These are phyloP conservation scores for Polytrichum commune DNA, from an alignment of 225 moss, liverwort and hornwort species.

Conservation along the genomic window DNA sequence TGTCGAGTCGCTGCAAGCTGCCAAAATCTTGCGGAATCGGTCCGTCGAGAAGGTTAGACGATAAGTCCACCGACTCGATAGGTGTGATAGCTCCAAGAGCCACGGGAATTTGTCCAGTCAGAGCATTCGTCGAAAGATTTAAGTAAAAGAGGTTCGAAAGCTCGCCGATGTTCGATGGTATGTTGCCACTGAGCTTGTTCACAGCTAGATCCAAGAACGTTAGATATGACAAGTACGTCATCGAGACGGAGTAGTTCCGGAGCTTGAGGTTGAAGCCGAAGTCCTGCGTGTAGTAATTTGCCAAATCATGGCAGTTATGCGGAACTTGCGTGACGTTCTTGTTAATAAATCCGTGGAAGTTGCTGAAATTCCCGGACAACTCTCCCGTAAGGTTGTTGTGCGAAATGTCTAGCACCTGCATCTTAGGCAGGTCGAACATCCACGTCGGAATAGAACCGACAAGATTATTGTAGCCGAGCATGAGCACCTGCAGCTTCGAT, in stretches of 20 bases:
- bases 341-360: constrained; percentile 16
- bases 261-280: constrained; percentile 15
- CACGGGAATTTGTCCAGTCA: constrained; percentile 8
- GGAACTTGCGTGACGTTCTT: neutral
- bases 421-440: constrained; percentile 26
- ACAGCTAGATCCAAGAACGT: constrained; percentile 11
- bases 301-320: neutral
- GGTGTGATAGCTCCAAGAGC: neutral
- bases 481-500: constrained; percentile 14
- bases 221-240: constrained; percentile 12
- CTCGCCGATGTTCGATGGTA: constrained; percentile 11
- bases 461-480: constrained; percentile 20
- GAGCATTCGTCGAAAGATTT: constrained; percentile 16
- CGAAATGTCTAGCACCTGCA: constrained; percentile 29
- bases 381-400: constrained; percentile 17
- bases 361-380: constrained; percentile 16
- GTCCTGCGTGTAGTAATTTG: constrained; percentile 22
- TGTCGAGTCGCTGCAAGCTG: constrained; percentile 9
- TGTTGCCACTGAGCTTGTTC: constrained; percentile 9
- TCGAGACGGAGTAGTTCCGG: constrained; percentile 17
- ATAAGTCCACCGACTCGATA: constrained; percentile 24
- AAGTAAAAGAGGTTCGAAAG: constrained; percentile 17
- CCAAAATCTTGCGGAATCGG: constrained; percentile 15
- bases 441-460: constrained; percentile 18
- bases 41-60: constrained; percentile 17